These are phyloP conservation scores for Rhinocladiella similis DNA, from an alignment of 2,329 filamentous ascomycete genomes.

Conservation along the genomic window DNA sequence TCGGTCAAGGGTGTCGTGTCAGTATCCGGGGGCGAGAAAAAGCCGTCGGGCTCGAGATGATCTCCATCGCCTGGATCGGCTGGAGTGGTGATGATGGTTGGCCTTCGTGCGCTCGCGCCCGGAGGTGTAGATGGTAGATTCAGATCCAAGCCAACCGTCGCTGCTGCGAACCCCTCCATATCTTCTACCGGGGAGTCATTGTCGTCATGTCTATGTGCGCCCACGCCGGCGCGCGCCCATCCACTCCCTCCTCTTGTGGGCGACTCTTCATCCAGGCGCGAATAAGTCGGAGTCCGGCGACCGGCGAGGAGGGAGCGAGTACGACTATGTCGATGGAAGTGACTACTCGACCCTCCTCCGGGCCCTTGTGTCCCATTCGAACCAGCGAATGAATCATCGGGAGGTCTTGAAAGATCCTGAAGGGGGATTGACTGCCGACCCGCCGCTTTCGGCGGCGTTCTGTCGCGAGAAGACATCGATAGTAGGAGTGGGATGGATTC, in stretches of 20 bases:
- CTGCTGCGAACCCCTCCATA: slow-evolving; percentile 41
- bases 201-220: slow-evolving; percentile 34
- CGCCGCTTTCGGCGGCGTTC: slow-evolving; percentile 26
- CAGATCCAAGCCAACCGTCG: slow-evolving; percentile 46
- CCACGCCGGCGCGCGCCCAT: slow-evolving; percentile 5
- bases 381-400: slow-evolving; percentile 32
- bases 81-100: slow-evolving; percentile 31
- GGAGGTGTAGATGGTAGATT: slow-evolving; percentile 31
- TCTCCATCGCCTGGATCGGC: slow-evolving; percentile 30
- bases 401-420: slow-evolving; percentile 57
- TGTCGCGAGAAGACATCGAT: slow-evolving; percentile 27
- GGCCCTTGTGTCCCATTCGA: slow-evolving; percentile 32
- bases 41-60: slow-evolving; percentile 32
- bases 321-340: slow-evolving; percentile 35
- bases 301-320: slow-evolving; percentile 48
- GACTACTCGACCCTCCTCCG: slow-evolving; percentile 30
- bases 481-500: background rate
- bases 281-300: slow-evolving; percentile 37
- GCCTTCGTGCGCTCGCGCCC: slow-evolving; percentile 22
- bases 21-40: slow-evolving; percentile 48
- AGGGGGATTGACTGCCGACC: slow-evolving; percentile 66
- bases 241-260: slow-evolving; percentile 23
- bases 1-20: slow-evolving; percentile 63
- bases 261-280: slow-evolving; percentile 26
- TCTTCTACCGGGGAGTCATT: slow-evolving; percentile 41